Evolutionary conservation across 1,139 yeast species (phyloP).

Genomic region (Candida sojae): DNA sequence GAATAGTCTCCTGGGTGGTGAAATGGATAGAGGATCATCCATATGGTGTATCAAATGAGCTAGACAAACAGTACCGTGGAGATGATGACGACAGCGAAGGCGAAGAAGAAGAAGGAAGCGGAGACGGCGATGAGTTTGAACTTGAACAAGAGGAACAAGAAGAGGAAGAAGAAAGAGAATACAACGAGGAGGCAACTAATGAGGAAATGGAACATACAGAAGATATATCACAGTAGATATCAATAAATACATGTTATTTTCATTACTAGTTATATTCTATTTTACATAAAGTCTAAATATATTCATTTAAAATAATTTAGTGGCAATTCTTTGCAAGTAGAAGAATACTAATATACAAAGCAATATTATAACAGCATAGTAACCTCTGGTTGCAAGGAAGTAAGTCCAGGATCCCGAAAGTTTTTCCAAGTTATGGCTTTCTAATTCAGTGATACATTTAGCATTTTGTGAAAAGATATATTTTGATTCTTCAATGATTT

Average conservation of each 20-base stretch:
- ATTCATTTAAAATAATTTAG: constrained; percentile 10
- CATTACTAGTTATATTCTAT: neutral
- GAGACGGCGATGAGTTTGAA: constrained; percentile 7
- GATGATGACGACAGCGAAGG: constrained; percentile 10
- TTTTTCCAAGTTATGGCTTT: constrained; percentile 58
- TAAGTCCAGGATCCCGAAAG: constrained; percentile 59
- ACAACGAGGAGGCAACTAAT: constrained; percentile 10
- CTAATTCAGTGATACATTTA: constrained; percentile 64
- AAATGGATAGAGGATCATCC: constrained; percentile 63
- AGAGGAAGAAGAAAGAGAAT: constrained; percentile 9
- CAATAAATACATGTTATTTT: neutral
- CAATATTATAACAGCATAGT: constrained; percentile 35
- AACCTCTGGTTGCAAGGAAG: constrained; percentile 52
- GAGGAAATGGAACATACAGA: constrained; percentile 13
- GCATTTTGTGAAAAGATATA: constrained; percentile 67
- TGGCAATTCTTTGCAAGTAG: constrained; percentile 28
- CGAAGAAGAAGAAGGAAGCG: constrained; percentile 8
- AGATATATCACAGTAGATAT: constrained; percentile 11
- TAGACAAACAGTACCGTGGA: constrained; percentile 17
- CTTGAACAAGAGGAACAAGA: constrained; percentile 9
- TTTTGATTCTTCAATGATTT: constrained; percentile 67
- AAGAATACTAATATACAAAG: constrained; percentile 25
- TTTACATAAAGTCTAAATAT: neutral
- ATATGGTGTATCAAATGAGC: constrained; percentile 39
- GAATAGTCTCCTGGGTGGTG: constrained; percentile 72